phyloP scores from a whole-genome alignment of 179 eudicot genomes.

The Spergularia azorica region DNA sequence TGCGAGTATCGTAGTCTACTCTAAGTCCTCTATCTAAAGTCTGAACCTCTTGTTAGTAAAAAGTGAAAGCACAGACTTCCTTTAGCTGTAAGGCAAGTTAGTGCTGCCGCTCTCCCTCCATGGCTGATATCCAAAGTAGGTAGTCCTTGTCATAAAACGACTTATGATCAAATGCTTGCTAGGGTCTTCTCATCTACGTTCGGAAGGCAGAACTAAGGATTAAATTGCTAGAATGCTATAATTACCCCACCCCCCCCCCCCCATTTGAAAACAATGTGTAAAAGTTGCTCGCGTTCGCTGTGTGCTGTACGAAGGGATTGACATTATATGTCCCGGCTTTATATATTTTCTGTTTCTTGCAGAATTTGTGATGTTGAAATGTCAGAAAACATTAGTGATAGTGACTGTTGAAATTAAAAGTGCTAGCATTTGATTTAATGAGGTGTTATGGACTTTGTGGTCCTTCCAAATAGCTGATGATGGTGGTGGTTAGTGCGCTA shows the following conservation, averaged over 20 bases:
- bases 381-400: not conserved
- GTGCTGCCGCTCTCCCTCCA: not conserved
- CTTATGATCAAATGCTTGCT: not conserved
- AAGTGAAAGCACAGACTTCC: not conserved
- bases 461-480: slow-evolving; percentile 12
- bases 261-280: not conserved
- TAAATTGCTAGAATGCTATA: not conserved
- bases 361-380: not conserved
- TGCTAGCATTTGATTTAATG: not conserved
- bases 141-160: not conserved
- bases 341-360: not conserved
- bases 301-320: slow-evolving; percentile 12
- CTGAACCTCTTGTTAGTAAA: not conserved
- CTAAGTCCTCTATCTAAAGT: not conserved
- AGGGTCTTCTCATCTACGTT: not conserved
- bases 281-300: not conserved
- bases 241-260: no score
- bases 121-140: not conserved
- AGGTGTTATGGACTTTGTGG: slow-evolving; percentile 17
- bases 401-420: slow-evolving; percentile 7
- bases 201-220: not conserved
- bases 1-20: not conserved
- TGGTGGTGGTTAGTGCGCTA: slow-evolving; percentile 8
- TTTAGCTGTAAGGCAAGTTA: not conserved
- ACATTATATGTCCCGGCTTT: not conserved